These are phyloP conservation scores for Debaryomyces fabryi DNA, from an alignment of 1,139 yeast genomes.

Conservation along the genomic window DNA sequence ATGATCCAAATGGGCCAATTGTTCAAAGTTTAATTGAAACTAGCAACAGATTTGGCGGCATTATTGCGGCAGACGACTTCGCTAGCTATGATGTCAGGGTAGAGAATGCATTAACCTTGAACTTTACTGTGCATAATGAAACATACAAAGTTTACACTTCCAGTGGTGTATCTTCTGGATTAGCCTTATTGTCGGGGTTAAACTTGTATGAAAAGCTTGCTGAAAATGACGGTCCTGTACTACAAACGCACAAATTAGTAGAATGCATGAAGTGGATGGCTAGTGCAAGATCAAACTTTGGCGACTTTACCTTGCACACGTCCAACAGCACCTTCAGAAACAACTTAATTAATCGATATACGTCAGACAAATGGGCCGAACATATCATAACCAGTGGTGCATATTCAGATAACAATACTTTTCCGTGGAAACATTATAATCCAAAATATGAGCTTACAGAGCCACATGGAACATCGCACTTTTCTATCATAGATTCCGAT, in stretches of 20 bases:
- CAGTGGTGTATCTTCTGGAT: constrained; percentile 82
- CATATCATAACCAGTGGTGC: constrained; percentile 47
- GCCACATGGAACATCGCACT: constrained; percentile 88
- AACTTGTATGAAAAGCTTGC: constrained; percentile 52
- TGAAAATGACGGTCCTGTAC: constrained; percentile 24
- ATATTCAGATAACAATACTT: constrained; percentile 57
- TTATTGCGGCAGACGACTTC: constrained; percentile 66
- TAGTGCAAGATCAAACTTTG: constrained; percentile 78
- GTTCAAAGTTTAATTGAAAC: constrained; percentile 55
- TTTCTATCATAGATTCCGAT: constrained; percentile 71
- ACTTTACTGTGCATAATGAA: constrained; percentile 32
- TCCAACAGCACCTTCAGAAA: constrained; percentile 21
- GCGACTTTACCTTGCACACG: constrained; percentile 47
- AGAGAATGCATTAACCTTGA: constrained; percentile 55
- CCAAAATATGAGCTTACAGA: constrained; percentile 77
- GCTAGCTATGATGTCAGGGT: constrained; percentile 57
- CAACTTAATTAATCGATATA: constrained; percentile 33
- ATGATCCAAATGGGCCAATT: constrained; percentile 81
- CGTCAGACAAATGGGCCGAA: constrained; percentile 56
- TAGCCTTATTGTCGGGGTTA: constrained; percentile 77
- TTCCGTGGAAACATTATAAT: constrained; percentile 69
- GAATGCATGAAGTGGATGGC: constrained; percentile 96
- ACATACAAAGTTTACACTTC: constrained; percentile 59
- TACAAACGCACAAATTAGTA: constrained; percentile 66
- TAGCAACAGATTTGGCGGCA: constrained; percentile 57